Evolutionary conservation across 2,329 filamentous ascomycete genomes (phyloP).

Genomic region (Diaporthe citriasiana): DNA sequence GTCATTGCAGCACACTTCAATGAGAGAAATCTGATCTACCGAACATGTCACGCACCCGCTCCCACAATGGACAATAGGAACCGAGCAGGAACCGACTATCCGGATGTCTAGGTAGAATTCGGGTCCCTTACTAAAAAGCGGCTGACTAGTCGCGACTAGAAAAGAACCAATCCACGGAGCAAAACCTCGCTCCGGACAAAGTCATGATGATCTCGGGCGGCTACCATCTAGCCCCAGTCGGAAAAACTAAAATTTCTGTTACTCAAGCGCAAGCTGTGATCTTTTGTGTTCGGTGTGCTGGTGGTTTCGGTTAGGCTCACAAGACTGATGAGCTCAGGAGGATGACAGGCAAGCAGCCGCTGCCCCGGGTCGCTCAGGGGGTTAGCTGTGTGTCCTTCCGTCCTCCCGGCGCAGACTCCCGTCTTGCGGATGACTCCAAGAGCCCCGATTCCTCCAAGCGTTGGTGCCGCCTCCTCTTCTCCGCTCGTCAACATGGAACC

Average conservation of each 20-base stretch:
- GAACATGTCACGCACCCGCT: neutral
- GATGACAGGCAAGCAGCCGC: conserved; percentile 23
- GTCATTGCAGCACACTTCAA: neutral
- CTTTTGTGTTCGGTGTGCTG: conserved; percentile 3
- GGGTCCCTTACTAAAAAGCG: conserved; percentile 19
- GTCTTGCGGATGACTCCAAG: conserved; percentile 7
- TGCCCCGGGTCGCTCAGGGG: neutral
- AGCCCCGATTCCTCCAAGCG: conserved; percentile 9
- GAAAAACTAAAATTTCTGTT: neutral
- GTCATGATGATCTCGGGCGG: conserved; percentile 17
- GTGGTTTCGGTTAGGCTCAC: neutral
- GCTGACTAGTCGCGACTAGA: conserved; percentile 14
- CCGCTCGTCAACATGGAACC: conserved; percentile 28
- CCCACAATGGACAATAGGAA: neutral
- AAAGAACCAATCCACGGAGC: conserved; percentile 1
- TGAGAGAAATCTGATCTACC: neutral
- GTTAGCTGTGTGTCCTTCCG: conserved; percentile 20
- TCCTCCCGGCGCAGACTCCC: conserved; percentile 19
- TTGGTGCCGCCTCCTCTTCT: neutral
- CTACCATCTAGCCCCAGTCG: neutral
- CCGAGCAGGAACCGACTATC: conserved; percentile 10
- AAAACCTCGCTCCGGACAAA: neutral
- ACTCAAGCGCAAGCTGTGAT: conserved; percentile 24
- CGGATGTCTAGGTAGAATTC: neutral
- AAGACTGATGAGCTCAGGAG: conserved; percentile 1